Evolutionary conservation across 805 yeast species (phyloP), one percentile per base, ranked within the genome.

Genomic region (Metschnikowia baotianmanensis): DNA sequence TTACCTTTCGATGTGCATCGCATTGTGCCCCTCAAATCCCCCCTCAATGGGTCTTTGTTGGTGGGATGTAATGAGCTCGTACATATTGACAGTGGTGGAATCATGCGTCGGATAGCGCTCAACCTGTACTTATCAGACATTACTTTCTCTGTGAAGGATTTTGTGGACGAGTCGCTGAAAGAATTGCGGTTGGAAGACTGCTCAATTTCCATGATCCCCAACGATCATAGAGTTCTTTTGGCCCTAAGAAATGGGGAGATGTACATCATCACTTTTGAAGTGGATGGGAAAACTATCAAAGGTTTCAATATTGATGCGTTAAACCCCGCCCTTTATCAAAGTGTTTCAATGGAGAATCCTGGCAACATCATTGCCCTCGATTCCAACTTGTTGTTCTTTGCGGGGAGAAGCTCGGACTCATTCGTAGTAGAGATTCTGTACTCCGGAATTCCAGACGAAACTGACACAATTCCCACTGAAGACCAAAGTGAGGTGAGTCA

Each of bases 41-140:
- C 91, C 0, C 63, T 83, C 24, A 80, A 80, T 45, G 96, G 97
- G 0, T 66, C 80, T 33, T 61, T 89, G 6, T 52, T 78, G 15
- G 39, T 86, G 3, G 96, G 97, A 1, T 74, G 83, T 25, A 89
- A 90, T 57, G 86, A 83, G 52, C 50, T 90, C 7, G 65, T 87
- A 9, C 90, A 86, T 60, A 75, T 88, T 13, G 96, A 90, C 55
- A 79, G 86, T 22, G 76, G 87, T 2, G 95, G 95, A 3, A 77
- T 82, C 23, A 55, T 72, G 2, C 73, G 77, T 44, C 82, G 87
- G 20, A 65, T 82, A 2, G 80, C 83, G 2, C 77, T 83, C 2
- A 86, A 86, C 56, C 61, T 67, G 43, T 82, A 64, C 51, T 76
- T 78, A 21, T 48, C 67, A 2, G 55, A 58, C 28, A 60, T 58